Percentiles rank a stretch among this genome's conserved stretches.
Conservation (phyloP, 2,329 filamentous ascomycete genomes). For the Cladosporium sphaerospermum region DNA sequence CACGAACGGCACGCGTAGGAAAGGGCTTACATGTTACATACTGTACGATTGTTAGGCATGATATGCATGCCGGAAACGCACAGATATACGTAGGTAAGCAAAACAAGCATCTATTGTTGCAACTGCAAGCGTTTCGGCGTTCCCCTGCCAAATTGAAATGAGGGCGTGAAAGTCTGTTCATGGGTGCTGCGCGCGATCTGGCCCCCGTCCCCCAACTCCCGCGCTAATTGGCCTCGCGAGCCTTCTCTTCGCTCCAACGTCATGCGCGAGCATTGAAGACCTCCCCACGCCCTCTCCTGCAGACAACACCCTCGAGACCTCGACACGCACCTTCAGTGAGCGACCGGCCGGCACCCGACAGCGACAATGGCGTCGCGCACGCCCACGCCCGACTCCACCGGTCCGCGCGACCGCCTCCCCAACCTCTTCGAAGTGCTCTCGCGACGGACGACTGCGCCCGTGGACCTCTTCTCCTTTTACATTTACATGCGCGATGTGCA, state of each 20-base stretch:
- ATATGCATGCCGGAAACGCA: too few relatives aligned
- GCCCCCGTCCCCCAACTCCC: not conserved
- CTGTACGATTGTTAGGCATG: too few relatives aligned
- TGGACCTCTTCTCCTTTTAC: constrained; percentile 97
- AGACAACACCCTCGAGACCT: not conserved
- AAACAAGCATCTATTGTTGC: too few relatives aligned
- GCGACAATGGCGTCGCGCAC: constrained; percentile 22
- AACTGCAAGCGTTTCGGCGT: too few relatives aligned
- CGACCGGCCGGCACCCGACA: constrained; percentile 6
- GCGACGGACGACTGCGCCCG: constrained; percentile 85
- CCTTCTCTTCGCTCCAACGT: not conserved
- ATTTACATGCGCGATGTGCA: constrained; percentile 99
- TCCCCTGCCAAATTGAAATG: too few relatives aligned
- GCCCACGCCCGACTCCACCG: constrained; percentile 24
- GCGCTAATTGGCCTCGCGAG: constrained; percentile 5
- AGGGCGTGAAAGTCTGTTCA: too few relatives aligned
- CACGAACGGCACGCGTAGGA: too few relatives aligned
- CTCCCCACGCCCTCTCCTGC: not conserved
- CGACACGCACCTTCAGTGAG: not conserved
- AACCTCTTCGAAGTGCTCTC: constrained; percentile 95
- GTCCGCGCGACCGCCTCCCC: constrained; percentile 71
- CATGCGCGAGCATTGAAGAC: constrained; percentile 2
- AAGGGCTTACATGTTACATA: too few relatives aligned
- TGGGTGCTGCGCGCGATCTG: not conserved
- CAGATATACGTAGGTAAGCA: too few relatives aligned